Percentiles rank a stretch among this genome's conserved stretches.
Conservation (phyloP, 805 yeast genomes). For the Schwanniomyces sp. region DNA sequence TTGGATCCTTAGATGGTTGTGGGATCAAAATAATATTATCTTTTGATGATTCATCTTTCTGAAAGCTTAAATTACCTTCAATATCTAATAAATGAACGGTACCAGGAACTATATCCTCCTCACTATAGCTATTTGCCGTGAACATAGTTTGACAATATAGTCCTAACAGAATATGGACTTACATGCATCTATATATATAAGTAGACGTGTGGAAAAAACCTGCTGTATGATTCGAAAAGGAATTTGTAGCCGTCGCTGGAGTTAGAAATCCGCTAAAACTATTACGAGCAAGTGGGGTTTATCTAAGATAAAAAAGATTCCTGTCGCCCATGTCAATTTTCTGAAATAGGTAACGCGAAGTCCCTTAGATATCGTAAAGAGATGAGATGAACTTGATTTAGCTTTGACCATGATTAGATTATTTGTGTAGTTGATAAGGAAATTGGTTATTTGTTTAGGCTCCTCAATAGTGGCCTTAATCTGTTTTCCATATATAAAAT, state of each 20-base stretch:
- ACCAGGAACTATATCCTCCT: slow-evolving; percentile 39
- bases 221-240: background rate
- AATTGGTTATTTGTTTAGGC: too few relatives aligned
- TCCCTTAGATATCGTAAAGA: background rate
- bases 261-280: background rate
- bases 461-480: too few relatives aligned
- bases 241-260: background rate
- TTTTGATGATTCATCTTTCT: slow-evolving; percentile 12
- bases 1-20: slow-evolving; percentile 65
- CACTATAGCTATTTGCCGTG: background rate
- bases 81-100: slow-evolving; percentile 50
- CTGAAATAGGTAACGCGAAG: background rate
- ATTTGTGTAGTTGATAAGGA: too few relatives aligned
- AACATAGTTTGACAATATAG: background rate
- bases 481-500: too few relatives aligned
- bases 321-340: background rate
- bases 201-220: too few relatives aligned
- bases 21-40: slow-evolving; percentile 32
- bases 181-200: background rate
- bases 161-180: background rate
- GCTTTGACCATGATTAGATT: too few relatives aligned
- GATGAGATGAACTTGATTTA: too few relatives aligned
- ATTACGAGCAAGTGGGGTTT: background rate
- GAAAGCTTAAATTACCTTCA: slow-evolving; percentile 29
- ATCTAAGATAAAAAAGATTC: background rate